phyloP scores from a whole-genome alignment of 2,329 filamentous ascomycete genomes.

The Harringtonia lauricola region DNA sequence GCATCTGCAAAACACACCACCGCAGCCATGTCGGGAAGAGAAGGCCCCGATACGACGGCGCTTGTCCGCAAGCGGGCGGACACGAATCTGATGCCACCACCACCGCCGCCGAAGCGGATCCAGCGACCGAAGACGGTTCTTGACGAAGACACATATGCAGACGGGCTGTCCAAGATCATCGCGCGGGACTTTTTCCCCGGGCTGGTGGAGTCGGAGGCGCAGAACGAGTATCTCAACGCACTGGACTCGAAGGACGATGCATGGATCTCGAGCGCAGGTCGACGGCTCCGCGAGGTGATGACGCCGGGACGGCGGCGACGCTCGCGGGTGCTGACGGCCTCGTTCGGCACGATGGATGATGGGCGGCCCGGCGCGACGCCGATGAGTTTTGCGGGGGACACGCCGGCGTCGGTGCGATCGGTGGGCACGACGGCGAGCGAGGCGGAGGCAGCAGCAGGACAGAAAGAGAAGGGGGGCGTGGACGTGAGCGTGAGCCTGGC shows the following conservation, averaged over 20 bases:
- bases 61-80: conserved; percentile 60
- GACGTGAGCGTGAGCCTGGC: conserved; percentile 73
- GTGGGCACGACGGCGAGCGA: not conserved
- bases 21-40: conserved; percentile 6
- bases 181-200: conserved; percentile 95
- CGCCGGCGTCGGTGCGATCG: conserved; percentile 47
- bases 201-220: conserved; percentile 70
- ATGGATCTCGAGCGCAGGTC: conserved; percentile 78
- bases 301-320: conserved; percentile 50
- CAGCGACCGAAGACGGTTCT: conserved; percentile 82
- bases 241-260: conserved; percentile 72
- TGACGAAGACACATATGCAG: conserved; percentile 88
- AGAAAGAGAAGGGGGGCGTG: conserved; percentile 36
- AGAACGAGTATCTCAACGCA: conserved; percentile 87
- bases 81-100: conserved; percentile 74
- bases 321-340: not conserved
- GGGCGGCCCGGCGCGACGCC: conserved; percentile 39
- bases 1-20: not conserved
- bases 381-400: conserved; percentile 58
- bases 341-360: not conserved
- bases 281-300: conserved; percentile 66
- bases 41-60: conserved; percentile 34
- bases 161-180: conserved; percentile 86
- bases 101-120: conserved; percentile 75
- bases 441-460: conserved; percentile 11